These are phyloP conservation scores for Ilyonectria destructans DNA, from an alignment of 2,329 filamentous ascomycete genomes.

Conservation along the genomic window DNA sequence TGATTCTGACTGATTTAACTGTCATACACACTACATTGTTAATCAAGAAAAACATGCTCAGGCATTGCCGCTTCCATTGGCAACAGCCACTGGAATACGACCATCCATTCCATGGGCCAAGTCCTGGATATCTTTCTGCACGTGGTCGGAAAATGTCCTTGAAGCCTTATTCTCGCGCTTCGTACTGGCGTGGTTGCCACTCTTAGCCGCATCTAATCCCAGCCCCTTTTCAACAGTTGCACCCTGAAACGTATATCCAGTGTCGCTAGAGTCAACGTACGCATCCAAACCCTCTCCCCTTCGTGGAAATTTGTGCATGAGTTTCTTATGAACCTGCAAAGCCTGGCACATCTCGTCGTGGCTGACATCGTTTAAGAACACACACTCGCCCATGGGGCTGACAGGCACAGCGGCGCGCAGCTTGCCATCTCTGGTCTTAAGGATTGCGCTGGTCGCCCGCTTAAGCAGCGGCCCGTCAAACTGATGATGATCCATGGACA, in stretches of 20 bases:
- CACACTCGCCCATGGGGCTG: conserved; percentile 76
- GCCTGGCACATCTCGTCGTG: conserved; percentile 74
- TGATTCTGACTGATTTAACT: too few relatives aligned
- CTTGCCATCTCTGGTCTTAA: conserved; percentile 80
- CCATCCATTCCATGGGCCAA: not conserved
- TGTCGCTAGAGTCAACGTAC: conserved; percentile 79
- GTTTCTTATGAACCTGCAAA: conserved; percentile 74
- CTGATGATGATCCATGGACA: conserved; percentile 80
- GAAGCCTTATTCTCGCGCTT: not conserved
- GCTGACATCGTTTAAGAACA: conserved; percentile 79
- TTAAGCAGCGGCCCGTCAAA: conserved; percentile 78
- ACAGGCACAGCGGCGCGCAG: conserved; percentile 78
- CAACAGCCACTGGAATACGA: not conserved
- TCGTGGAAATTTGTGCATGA: conserved; percentile 75
- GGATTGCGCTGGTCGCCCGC: conserved; percentile 77
- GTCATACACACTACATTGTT: too few relatives aligned
- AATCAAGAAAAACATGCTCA: not conserved
- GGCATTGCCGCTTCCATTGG: not conserved
- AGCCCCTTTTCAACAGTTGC: not conserved
- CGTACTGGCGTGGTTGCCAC: too few relatives aligned
- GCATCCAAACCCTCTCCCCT: conserved; percentile 78
- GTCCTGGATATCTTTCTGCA: not conserved
- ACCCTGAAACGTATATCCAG: conserved; percentile 67
- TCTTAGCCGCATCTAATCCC: not conserved
- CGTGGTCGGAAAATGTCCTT: not conserved